Base-by-base conservation (phyloP, 352 stramenopile genomes). In the Phytopythium kandeliae region DNA sequence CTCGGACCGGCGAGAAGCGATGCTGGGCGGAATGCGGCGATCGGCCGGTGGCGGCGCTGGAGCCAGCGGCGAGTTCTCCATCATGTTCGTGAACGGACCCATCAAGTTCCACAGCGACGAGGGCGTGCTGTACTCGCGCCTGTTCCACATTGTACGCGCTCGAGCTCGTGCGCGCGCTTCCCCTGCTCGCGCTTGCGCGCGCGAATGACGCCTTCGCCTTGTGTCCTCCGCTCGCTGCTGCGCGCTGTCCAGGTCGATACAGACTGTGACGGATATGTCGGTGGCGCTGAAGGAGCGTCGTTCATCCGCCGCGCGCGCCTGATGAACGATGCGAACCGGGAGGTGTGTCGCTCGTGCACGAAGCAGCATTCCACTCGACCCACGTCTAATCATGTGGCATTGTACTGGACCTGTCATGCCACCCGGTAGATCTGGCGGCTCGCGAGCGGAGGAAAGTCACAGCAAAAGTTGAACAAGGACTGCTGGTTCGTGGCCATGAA, bases 401-500 rank as follows among this genome's bases (percentile, higher is more conserved):
- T n/a, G n/a, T n/a, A n/a, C n/a, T n/a, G n/a, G n/a, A n/a, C n/a
- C n/a, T n/a, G n/a, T n/a, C n/a, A 9, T 31, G 28, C 28, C 9
- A 9, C 28, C 9, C 28, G 28, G 28, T 31, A 95, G 80, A 90
- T 95, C 35, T 96, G 85, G 85, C 71, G 86, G 8, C 58, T 95
- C 30, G 81, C 86, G 15, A 95, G 86, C 57, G 86, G 86, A n/a
- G 86, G 86, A 57, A 90, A 87, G 48, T 95, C 85, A 12, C 79
- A 94, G 43, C 67, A 90, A 25, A 89, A 86, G 49, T 62, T 96
- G 12, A 89, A 89, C 56, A 92, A 92, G 44, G 83, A 95, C 59
- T 89, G 76, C 65, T 95, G 85, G 85, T 92, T 96, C 52, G 75
- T 96, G 25, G 85, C 86, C 11, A 93, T 92, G 80, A 96, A 95